Percentiles rank a stretch among this genome's conserved stretches.
Evolutionary conservation across 176 grass and related monocot species (phyloP).

Genomic region (Neostapfia colusana): DNA sequence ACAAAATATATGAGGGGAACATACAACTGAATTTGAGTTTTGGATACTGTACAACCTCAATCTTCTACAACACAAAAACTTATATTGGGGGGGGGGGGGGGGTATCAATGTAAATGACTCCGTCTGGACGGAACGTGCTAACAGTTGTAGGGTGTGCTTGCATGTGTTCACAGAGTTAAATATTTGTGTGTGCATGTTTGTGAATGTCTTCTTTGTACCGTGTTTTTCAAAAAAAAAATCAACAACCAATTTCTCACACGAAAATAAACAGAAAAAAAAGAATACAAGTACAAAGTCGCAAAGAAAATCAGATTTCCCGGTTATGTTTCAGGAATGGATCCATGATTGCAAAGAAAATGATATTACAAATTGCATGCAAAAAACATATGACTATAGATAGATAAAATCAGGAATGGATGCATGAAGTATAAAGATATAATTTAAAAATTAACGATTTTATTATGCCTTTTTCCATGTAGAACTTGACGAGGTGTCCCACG

Average conservation of each 20-base stretch:
- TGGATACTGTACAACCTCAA: background rate
- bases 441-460: too few species aligned
- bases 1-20: background rate
- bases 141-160: too few species aligned
- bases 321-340: background rate
- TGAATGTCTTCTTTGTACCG: too few species aligned
- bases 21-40: background rate
- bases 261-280: too few species aligned
- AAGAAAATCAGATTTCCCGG: background rate
- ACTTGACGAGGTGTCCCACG: background rate
- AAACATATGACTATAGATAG: conserved; percentile 7
- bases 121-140: conserved; percentile 6
- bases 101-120: background rate
- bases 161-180: too few species aligned
- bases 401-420: background rate
- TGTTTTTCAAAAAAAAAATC: too few species aligned
- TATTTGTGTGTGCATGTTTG: too few species aligned
- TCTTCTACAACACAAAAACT: background rate
- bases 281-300: too few species aligned
- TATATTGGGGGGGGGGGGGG: background rate
- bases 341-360: background rate
- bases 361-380: background rate
- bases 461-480: background rate
- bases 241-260: too few species aligned
- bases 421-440: too few species aligned